A percentile compares a stretch with the other conserved stretches of the same genome.
Evolutionary conservation across 345 rosid genomes (phyloP).

Genomic region (Aethionema arabicum): DNA sequence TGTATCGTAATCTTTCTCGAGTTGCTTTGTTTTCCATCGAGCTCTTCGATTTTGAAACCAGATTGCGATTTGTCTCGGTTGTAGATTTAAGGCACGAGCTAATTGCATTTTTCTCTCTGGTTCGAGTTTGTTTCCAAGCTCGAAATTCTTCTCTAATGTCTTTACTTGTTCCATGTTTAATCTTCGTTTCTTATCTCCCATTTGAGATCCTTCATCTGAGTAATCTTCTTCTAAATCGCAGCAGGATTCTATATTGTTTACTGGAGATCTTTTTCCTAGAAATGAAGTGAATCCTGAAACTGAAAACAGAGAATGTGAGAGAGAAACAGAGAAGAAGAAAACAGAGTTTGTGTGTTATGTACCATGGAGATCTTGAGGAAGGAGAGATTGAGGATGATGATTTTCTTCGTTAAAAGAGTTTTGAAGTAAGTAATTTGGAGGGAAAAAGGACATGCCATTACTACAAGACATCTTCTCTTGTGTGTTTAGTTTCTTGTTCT

Average conservation of each 20-base stretch:
- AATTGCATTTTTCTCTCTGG: slow-evolving; percentile 98
- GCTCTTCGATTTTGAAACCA: slow-evolving; percentile 99
- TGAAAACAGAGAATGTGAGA: slow-evolving; percentile 13
- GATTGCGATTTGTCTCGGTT: slow-evolving; percentile 94
- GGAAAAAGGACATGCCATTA: slow-evolving; percentile 90
- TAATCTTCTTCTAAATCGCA: slow-evolving; percentile 65
- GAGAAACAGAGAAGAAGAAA: slow-evolving; percentile 6
- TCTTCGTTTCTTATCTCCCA: slow-evolving; percentile 96
- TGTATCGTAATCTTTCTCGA: slow-evolving; percentile 89
- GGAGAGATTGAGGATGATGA: slow-evolving; percentile 60
- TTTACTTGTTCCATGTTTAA: slow-evolving; percentile 89
- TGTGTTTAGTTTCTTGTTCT: too few relatives aligned
- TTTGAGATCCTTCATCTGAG: slow-evolving; percentile 91
- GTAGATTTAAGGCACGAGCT: slow-evolving; percentile 89
- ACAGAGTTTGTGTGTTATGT: slow-evolving; percentile 7
- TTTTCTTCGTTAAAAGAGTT: slow-evolving; percentile 57
- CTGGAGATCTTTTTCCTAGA: slow-evolving; percentile 78
- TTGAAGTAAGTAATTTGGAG: slow-evolving; percentile 85
- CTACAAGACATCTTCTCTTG: slow-evolving; percentile 56
- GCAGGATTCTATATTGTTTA: slow-evolving; percentile 50
- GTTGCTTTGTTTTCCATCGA: slow-evolving; percentile 94
- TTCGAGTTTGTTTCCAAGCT: slow-evolving; percentile 95
- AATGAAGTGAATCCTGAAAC: slow-evolving; percentile 71
- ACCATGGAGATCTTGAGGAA: slow-evolving; percentile 89
- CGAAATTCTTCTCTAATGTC: slow-evolving; percentile 92